Evolutionary conservation across 768 basidiomycete species (phyloP).

Genomic region (Leccinum incarnatum): DNA sequence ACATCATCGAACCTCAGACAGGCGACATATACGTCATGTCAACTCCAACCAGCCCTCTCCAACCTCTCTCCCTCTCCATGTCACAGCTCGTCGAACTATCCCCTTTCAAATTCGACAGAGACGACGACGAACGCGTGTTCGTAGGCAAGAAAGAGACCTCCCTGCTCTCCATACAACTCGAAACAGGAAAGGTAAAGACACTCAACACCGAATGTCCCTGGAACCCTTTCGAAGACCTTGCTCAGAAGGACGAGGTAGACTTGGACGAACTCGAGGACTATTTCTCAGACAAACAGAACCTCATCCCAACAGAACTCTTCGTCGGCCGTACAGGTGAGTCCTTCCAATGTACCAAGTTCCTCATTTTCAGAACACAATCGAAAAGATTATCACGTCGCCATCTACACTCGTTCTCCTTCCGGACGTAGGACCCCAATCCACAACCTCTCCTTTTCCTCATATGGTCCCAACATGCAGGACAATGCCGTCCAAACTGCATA

Average conservation of each 20-base stretch:
- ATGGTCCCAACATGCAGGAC: slow-evolving; percentile 91
- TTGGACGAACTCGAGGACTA: slow-evolving; percentile 60
- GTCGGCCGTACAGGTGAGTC: slow-evolving; percentile 64
- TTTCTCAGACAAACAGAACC: slow-evolving; percentile 32
- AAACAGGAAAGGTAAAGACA: slow-evolving; percentile 77
- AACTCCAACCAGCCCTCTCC: slow-evolving; percentile 63
- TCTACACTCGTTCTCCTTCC: slow-evolving; percentile 54
- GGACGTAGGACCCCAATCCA: slow-evolving; percentile 53
- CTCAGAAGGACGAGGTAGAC: slow-evolving; percentile 42
- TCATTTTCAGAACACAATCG: slow-evolving; percentile 7
- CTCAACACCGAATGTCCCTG: slow-evolving; percentile 77
- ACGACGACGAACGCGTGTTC: slow-evolving; percentile 68
- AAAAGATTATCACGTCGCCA: slow-evolving; percentile 86
- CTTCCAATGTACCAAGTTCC: not conserved
- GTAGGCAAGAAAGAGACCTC: slow-evolving; percentile 91
- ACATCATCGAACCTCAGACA: slow-evolving; percentile 93
- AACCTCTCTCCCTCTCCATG: slow-evolving; percentile 90
- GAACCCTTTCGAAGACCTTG: slow-evolving; percentile 60
- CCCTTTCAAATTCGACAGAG: slow-evolving; percentile 66
- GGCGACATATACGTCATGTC: slow-evolving; percentile 90
- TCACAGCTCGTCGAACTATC: slow-evolving; percentile 88
- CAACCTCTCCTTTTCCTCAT: slow-evolving; percentile 85
- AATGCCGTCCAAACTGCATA: slow-evolving; percentile 69
- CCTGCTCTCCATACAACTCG: slow-evolving; percentile 66
- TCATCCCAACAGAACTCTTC: slow-evolving; percentile 45